phyloP scores from a whole-genome alignment of 2,329 filamentous ascomycete species.

The Tolypocladium paradoxum region DNA sequence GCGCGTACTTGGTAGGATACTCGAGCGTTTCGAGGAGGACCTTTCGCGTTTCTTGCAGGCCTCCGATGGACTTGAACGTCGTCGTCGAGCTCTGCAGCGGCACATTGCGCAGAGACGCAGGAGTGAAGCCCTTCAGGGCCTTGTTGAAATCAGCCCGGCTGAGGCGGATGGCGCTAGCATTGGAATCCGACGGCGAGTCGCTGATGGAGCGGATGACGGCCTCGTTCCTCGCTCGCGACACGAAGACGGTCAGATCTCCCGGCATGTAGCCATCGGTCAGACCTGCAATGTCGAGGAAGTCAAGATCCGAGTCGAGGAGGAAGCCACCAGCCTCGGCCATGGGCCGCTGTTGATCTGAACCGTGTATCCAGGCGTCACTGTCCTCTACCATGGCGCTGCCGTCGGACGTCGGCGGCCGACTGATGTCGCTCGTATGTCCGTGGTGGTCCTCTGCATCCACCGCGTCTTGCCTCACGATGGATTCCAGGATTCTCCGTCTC shows the following conservation, averaged over 20 bases:
- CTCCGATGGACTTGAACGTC: conserved; percentile 86
- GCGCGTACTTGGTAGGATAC: conserved; percentile 95
- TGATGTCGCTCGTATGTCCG: conserved; percentile 30
- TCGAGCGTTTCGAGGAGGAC: conserved; percentile 91
- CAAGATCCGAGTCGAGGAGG: conserved; percentile 62
- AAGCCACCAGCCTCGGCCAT: conserved; percentile 47
- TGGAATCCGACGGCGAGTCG: conserved; percentile 33
- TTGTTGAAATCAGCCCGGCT: conserved; percentile 67
- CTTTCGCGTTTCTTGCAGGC: conserved; percentile 73
- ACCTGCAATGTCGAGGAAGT: conserved; percentile 86
- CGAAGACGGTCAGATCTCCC: conserved; percentile 77
- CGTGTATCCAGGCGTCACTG: conserved; percentile 65
- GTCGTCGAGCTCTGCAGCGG: conserved; percentile 87
- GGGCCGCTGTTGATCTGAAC: conserved; percentile 39
- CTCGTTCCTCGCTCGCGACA: conserved; percentile 81
- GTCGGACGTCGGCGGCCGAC: conserved; percentile 46
- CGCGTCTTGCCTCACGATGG: conserved; percentile 52
- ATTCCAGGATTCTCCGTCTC: conserved; percentile 71
- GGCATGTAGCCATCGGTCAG: conserved; percentile 98
- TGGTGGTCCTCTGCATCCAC: conserved; percentile 25
- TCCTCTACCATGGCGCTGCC: conserved; percentile 40
- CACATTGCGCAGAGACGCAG: conserved; percentile 87
- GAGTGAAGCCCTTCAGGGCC: conserved; percentile 86
- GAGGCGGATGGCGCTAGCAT: conserved; percentile 48
- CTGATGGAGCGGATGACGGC: conserved; percentile 76